phyloP scores from a whole-genome alignment of 176 grass and related monocot species.

The Avena sativa region DNA sequence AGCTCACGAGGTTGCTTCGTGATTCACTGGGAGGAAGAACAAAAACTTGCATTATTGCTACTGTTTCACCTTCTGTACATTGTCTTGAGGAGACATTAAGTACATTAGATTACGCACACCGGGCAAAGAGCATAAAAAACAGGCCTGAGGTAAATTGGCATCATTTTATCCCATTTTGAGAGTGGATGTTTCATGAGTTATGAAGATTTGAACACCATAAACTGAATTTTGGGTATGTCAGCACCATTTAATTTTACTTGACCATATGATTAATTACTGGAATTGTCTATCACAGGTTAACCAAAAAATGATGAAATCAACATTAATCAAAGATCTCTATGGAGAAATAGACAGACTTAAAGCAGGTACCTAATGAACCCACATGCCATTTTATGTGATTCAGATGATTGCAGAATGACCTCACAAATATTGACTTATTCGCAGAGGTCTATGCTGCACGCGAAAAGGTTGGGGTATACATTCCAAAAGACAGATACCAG shows the following conservation, averaged over 20 bases:
- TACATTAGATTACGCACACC: constrained; percentile 94
- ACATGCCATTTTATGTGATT: constrained; percentile 14
- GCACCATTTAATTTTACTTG: constrained; percentile 14
- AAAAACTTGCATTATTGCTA: constrained; percentile 98
- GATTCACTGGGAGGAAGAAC: constrained; percentile 98
- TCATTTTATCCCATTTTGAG: constrained; percentile 32
- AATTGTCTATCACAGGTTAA: constrained; percentile 37
- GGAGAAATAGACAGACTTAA: constrained; percentile 95
- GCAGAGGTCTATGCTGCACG: constrained; percentile 97
- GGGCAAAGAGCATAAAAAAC: constrained; percentile 98
- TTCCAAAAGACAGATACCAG: constrained; percentile 92
- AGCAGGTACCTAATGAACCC: constrained; percentile 65
- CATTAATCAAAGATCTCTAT: constrained; percentile 99
- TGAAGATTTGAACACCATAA: background rate
- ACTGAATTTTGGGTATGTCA: background rate
- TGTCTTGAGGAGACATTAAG: constrained; percentile 98
- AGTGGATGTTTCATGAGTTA: background rate
- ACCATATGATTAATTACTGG: constrained; percentile 20
- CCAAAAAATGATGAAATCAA: constrained; percentile 99
- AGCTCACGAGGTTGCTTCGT: constrained; percentile 88
- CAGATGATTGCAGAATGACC: constrained; percentile 22
- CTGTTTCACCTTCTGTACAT: constrained; percentile 95
- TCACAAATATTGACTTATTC: constrained; percentile 43
- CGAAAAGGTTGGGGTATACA: constrained; percentile 96
- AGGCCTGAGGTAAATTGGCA: constrained; percentile 75